Percentiles rank a stretch among this genome's conserved stretches.
Evolutionary conservation across 1,284 basidiomycete genomes (phyloP).

Genomic region (Chalciporus sp.): DNA sequence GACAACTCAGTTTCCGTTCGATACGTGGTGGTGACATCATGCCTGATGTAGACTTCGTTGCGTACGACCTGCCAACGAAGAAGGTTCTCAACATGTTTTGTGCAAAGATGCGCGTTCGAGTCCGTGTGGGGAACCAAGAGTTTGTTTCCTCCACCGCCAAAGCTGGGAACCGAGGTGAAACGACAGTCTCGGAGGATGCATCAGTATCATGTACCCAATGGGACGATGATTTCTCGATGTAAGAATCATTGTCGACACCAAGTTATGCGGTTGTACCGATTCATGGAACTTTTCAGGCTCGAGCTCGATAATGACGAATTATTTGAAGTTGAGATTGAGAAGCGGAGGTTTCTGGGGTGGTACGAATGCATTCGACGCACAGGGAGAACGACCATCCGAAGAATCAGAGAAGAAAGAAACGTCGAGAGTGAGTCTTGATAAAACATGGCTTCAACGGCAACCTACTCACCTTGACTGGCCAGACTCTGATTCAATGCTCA

Average conservation of each 20-base stretch:
- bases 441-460: no score
- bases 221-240: not conserved
- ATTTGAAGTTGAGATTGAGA: not conserved
- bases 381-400: not conserved
- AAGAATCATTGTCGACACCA: not conserved
- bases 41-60: conserved; percentile 22
- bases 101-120: conserved; percentile 26
- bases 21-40: not conserved
- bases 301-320: not conserved
- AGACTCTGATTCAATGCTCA: not conserved
- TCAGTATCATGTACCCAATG: not conserved
- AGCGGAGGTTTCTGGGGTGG: not conserved
- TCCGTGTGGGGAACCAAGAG: conserved; percentile 9
- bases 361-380: not conserved
- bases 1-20: not conserved
- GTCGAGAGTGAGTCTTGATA: not conserved
- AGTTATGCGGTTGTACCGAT: not conserved
- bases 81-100: conserved; percentile 23
- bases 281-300: not conserved
- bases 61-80: conserved; percentile 21
- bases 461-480: no score
- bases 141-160: conserved; percentile 21
- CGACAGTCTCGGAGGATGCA: not conserved
- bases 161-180: not conserved
- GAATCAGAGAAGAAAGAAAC: not conserved